Percentiles rank a stretch among this genome's conserved stretches.
Conservation (phyloP, 2,329 filamentous ascomycete species). For the Colletotrichum siamense region DNA sequence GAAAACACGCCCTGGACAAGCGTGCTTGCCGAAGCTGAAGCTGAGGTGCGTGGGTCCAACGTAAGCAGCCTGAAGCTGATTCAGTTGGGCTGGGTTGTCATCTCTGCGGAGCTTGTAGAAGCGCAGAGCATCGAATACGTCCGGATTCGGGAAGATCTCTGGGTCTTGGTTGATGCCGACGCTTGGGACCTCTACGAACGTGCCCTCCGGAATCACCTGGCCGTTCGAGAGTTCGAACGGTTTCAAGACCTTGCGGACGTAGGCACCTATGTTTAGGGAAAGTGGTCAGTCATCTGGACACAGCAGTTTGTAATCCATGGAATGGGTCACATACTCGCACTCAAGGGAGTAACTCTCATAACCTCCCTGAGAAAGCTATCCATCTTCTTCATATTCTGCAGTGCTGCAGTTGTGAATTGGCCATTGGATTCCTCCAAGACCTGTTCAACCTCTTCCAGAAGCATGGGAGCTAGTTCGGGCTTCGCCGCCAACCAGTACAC, state of each 20-base stretch:
- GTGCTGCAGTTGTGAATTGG: conserved; percentile 35
- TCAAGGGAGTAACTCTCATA: conserved; percentile 45
- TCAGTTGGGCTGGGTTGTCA: conserved; percentile 14
- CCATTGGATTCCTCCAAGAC: conserved; percentile 38
- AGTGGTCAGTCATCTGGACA: neutral
- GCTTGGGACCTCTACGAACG: conserved; percentile 45
- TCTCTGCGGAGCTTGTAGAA: conserved; percentile 44
- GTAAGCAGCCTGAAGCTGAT: conserved; percentile 44
- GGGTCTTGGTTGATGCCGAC: conserved; percentile 40
- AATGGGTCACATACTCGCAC: neutral
- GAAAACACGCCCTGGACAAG: conserved; percentile 9
- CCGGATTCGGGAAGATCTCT: conserved; percentile 39
- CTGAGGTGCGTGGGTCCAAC: conserved; percentile 22
- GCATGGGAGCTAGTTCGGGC: conserved; percentile 53
- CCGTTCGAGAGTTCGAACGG: conserved; percentile 59
- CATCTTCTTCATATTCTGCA: conserved; percentile 42
- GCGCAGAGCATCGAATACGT: conserved; percentile 51
- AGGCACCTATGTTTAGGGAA: neutral
- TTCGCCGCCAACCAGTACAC: conserved; percentile 53
- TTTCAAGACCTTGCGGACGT: conserved; percentile 46
- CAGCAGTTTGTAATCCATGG: rapidly evolving
- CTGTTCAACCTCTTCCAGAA: conserved; percentile 55
- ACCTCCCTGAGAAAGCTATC: conserved; percentile 45
- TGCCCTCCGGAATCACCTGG: conserved; percentile 49
- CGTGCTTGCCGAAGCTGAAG: conserved; percentile 19